Conservation (phyloP, 2,329 filamentous ascomycete species). For the Ceratocystis variospora region DNA sequence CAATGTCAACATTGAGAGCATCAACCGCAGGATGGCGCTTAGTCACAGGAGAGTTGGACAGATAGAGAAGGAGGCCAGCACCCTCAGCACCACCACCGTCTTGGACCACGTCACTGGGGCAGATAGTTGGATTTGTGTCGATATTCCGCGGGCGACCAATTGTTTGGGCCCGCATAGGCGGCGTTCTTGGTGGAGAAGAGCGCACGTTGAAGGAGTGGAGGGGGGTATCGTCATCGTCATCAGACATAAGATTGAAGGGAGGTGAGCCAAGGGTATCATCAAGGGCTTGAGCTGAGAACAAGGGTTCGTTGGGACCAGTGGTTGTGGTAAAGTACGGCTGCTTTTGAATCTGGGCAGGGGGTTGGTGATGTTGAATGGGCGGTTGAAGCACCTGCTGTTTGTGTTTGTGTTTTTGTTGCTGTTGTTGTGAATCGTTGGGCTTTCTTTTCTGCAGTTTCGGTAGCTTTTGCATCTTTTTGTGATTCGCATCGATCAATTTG, state of each 20-base stretch:
- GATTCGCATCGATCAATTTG: not conserved
- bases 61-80: constrained; percentile 65
- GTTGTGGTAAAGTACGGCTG: constrained; percentile 62
- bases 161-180: constrained; percentile 49
- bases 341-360: constrained; percentile 33
- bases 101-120: constrained; percentile 9
- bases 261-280: constrained; percentile 47
- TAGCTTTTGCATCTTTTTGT: not conserved
- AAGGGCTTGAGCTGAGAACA: constrained; percentile 59
- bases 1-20: constrained; percentile 32
- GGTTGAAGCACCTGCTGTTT: constrained; percentile 13
- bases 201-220: constrained; percentile 58
- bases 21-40: constrained; percentile 12
- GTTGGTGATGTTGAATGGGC: not conserved
- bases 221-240: constrained; percentile 75
- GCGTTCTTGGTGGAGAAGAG: constrained; percentile 76
- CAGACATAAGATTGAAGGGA: constrained; percentile 42
- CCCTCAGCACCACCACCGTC: constrained; percentile 53
- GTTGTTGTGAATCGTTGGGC: not conserved
- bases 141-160: constrained; percentile 33
- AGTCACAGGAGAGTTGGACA: constrained; percentile 83
- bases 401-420: not conserved
- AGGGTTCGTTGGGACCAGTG: constrained; percentile 59
- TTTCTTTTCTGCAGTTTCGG: not conserved
- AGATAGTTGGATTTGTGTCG: constrained; percentile 11